These are phyloP conservation scores for Suillus subalutaceus DNA, from an alignment of 768 basidiomycete species.

Conservation along the genomic window DNA sequence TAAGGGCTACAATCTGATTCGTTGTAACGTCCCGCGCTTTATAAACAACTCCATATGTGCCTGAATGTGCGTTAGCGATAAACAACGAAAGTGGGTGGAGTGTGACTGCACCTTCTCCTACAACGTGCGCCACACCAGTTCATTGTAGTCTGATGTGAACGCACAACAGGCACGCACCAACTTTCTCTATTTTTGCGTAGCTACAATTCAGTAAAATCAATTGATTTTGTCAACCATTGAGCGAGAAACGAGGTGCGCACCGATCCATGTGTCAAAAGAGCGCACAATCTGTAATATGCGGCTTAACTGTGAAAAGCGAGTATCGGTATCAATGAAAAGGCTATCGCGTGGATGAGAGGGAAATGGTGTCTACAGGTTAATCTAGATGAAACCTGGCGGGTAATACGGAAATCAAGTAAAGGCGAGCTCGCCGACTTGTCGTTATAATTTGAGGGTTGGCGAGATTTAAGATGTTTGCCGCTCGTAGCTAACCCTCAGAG, in stretches of 20 bases:
- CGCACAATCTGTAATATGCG: not conserved
- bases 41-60: slow-evolving; percentile 98
- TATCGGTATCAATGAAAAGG: slow-evolving; percentile 9
- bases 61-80: slow-evolving; percentile 43
- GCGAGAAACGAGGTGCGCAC: slow-evolving; percentile 24
- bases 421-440: slow-evolving; percentile 15
- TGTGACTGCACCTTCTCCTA: slow-evolving; percentile 46
- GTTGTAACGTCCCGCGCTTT: slow-evolving; percentile 85
- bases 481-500: slow-evolving; percentile 22
- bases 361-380: slow-evolving; percentile 1
- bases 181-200: slow-evolving; percentile 97
- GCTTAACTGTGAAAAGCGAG: slow-evolving; percentile 8
- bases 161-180: slow-evolving; percentile 67
- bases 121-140: slow-evolving; percentile 21
- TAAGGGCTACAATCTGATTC: slow-evolving; percentile 89
- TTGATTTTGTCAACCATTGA: slow-evolving; percentile 21
- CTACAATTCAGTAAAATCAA: slow-evolving; percentile 46
- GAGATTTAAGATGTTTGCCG: slow-evolving; percentile 16
- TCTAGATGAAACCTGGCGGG: slow-evolving; percentile 1
- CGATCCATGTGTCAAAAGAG: slow-evolving; percentile 33
- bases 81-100: slow-evolving; percentile 12
- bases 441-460: slow-evolving; percentile 14
- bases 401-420: slow-evolving; percentile 10
- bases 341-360: slow-evolving; percentile 8
- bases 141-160: slow-evolving; percentile 16